Evolutionary conservation across 768 basidiomycete species (phyloP).

Genomic region (Pisolithus marmoratus): DNA sequence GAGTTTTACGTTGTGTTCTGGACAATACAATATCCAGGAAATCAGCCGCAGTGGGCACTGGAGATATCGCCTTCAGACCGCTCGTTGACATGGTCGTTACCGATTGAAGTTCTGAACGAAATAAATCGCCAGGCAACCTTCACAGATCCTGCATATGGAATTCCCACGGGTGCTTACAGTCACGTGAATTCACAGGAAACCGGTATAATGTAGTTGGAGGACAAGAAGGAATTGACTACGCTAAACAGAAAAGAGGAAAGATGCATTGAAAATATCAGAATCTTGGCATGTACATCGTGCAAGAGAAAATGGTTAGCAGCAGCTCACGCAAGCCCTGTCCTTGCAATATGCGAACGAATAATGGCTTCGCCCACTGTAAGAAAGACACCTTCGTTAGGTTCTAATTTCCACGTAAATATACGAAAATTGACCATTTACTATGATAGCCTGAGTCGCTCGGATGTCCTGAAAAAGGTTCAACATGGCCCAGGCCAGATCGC

Average conservation of each 20-base stretch:
- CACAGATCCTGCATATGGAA: too few relatives aligned
- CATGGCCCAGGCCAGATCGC: not conserved
- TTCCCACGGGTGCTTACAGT: too few relatives aligned
- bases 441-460: conserved; percentile 60
- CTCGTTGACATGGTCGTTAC: conserved; percentile 60
- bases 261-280: not conserved
- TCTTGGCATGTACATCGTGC: conserved; percentile 1
- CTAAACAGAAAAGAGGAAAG: not conserved
- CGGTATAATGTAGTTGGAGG: too few relatives aligned
- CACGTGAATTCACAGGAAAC: too few relatives aligned
- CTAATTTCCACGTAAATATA: not conserved
- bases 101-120: not conserved
- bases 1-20: conserved; percentile 95
- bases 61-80: conserved; percentile 93
- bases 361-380: conserved; percentile 58
- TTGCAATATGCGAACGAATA: conserved; percentile 57
- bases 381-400: conserved; percentile 1
- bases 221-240: not conserved
- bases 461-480: conserved; percentile 42
- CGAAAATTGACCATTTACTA: conserved; percentile 47
- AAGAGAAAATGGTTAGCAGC: conserved; percentile 2
- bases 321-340: conserved; percentile 37
- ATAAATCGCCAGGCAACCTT: too few relatives aligned
- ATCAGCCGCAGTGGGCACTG: conserved; percentile 94
- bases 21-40: conserved; percentile 92